phyloP scores from a whole-genome alignment of 2,329 filamentous ascomycete species.

The Pseudogymnoascus sp. region DNA sequence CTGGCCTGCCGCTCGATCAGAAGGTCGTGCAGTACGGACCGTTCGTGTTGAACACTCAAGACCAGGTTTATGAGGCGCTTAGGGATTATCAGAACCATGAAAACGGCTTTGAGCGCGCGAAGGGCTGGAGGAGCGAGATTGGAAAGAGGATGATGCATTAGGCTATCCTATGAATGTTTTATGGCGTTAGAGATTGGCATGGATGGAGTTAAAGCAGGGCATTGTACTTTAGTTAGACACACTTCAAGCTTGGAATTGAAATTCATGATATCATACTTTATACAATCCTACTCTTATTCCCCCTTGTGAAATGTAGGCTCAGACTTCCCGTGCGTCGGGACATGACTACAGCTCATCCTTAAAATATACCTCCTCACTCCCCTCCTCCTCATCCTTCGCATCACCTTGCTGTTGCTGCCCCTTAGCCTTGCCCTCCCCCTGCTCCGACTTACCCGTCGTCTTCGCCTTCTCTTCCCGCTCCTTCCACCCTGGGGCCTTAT shows the following conservation, averaged over 20 bases:
- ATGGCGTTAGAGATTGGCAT: background rate
- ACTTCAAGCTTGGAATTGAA: background rate
- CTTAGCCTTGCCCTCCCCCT: slow-evolving; percentile 58
- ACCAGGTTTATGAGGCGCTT: slow-evolving; percentile 70
- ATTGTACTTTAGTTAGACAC: background rate
- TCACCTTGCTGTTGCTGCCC: slow-evolving; percentile 44
- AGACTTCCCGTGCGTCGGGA: background rate
- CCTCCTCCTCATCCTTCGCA: slow-evolving; percentile 28
- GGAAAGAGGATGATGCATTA: slow-evolving; percentile 60
- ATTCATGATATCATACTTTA: slow-evolving; percentile 4
- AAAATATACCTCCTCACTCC: slow-evolving; percentile 43
- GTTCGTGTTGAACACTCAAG: slow-evolving; percentile 68
- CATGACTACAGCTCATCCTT: slow-evolving; percentile 44
- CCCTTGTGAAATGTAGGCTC: background rate
- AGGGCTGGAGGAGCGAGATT: slow-evolving; percentile 79
- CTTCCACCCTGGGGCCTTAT: slow-evolving; percentile 18
- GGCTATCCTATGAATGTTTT: background rate
- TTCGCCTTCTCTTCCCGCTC: slow-evolving; percentile 17
- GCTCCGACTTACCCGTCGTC: slow-evolving; percentile 35
- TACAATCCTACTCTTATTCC: background rate
- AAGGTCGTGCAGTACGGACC: slow-evolving; percentile 77
- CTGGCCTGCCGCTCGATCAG: slow-evolving; percentile 74
- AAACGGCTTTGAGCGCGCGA: slow-evolving; percentile 75
- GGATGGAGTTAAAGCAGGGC: background rate
- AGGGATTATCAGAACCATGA: slow-evolving; percentile 64